Conservation (phyloP, 2,329 filamentous ascomycete species). For the Coniochaeta sp. region DNA sequence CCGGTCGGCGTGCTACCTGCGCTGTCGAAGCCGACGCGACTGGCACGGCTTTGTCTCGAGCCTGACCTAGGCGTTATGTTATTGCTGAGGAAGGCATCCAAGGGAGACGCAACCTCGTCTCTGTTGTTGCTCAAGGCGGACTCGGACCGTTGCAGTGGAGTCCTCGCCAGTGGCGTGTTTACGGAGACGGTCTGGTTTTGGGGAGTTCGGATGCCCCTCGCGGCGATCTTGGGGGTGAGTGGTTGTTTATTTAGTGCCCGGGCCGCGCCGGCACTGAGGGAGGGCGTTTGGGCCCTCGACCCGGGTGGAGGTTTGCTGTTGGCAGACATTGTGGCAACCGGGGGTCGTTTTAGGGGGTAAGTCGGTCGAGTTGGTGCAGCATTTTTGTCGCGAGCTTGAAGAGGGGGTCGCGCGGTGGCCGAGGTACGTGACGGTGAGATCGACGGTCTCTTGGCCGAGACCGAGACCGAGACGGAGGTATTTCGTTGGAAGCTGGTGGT, state of each 20-base stretch:
- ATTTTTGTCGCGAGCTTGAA: constrained; percentile 30
- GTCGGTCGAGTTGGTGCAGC: constrained; percentile 19
- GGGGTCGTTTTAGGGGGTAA: constrained; percentile 14
- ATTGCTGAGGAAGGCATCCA: constrained; percentile 49
- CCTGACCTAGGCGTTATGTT: constrained; percentile 78
- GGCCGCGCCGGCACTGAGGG: constrained; percentile 36
- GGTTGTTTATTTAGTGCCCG: constrained; percentile 43
- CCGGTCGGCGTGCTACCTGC: constrained; percentile 56
- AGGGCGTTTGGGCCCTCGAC: constrained; percentile 47
- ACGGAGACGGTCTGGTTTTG: constrained; percentile 23
- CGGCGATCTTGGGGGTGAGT: constrained; percentile 49
- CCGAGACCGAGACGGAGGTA: background rate
- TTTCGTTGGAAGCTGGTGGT: background rate
- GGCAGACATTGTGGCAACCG: background rate
- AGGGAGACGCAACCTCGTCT: constrained; percentile 47
- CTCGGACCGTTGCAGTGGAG: constrained; percentile 13
- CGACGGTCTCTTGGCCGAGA: background rate
- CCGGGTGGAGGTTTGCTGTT: constrained; percentile 5
- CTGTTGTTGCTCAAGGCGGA: constrained; percentile 13
- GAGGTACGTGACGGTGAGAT: constrained; percentile 5
- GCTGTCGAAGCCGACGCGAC: constrained; percentile 40
- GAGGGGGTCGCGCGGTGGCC: constrained; percentile 12
- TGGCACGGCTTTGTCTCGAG: constrained; percentile 59
- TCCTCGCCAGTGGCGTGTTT: constrained; percentile 34
- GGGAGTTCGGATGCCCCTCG: constrained; percentile 17